Percentiles rank a stretch among this genome's conserved stretches.
phyloP scores from a whole-genome alignment of 345 rosid species.

The Salix viminalis region DNA sequence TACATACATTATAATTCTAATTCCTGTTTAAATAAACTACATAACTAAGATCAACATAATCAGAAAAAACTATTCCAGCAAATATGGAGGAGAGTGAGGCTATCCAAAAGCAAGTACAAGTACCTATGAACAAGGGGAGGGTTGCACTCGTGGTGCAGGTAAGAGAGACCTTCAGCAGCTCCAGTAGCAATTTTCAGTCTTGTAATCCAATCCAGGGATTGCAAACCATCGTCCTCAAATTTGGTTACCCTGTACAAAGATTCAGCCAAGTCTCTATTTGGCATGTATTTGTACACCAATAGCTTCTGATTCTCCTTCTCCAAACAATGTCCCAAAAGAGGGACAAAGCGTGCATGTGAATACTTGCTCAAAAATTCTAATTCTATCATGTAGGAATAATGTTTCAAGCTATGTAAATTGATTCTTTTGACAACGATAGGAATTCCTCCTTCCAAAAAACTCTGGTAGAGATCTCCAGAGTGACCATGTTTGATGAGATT shows the following conservation, averaged over 20 bases:
- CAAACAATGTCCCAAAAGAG: conserved; percentile 28
- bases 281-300: conserved; percentile 26
- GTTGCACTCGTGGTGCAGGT: conserved; percentile 30
- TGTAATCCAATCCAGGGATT: conserved; percentile 31
- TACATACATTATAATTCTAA: neutral
- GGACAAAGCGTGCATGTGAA: conserved; percentile 26
- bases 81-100: conserved; percentile 5
- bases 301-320: conserved; percentile 24
- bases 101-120: conserved; percentile 3
- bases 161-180: conserved; percentile 33
- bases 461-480: conserved; percentile 29
- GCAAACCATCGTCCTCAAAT: conserved; percentile 14
- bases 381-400: conserved; percentile 14
- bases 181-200: conserved; percentile 31
- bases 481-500: conserved; percentile 29
- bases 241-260: conserved; percentile 15
- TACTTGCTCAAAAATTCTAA: conserved; percentile 22
- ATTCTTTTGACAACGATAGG: conserved; percentile 20
- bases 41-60: neutral
- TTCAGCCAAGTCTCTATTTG: conserved; percentile 26
- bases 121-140: conserved; percentile 38
- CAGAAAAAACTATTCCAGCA: neutral
- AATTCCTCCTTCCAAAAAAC: conserved; percentile 19
- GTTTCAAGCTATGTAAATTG: conserved; percentile 3
- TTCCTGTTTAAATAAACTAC: neutral